phyloP scores from a whole-genome alignment of 2,329 filamentous ascomycete genomes.

The Stagonosporopsis cucurbitacearum region DNA sequence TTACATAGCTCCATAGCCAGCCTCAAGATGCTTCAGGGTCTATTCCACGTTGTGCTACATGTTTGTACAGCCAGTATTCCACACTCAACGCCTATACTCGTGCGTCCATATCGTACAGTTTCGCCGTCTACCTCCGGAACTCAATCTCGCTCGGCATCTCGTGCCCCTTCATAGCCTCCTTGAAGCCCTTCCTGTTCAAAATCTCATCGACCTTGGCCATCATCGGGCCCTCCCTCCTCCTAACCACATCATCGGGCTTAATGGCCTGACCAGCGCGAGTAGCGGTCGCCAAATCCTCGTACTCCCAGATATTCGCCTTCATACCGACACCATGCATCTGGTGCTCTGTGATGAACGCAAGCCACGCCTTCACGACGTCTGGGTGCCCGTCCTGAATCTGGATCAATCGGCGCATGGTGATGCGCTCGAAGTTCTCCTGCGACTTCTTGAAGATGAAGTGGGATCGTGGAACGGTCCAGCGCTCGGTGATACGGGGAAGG shows the following conservation, averaged over 20 bases:
- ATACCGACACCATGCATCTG: slow-evolving; percentile 96
- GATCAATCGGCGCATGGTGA: slow-evolving; percentile 83
- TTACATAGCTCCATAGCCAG: background rate
- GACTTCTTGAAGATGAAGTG: slow-evolving; percentile 97
- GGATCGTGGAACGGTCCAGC: slow-evolving; percentile 89
- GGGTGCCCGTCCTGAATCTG: slow-evolving; percentile 92
- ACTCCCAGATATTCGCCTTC: slow-evolving; percentile 98
- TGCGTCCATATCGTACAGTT: slow-evolving; percentile 12
- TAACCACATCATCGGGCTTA: slow-evolving; percentile 32
- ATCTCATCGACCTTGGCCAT: slow-evolving; percentile 48
- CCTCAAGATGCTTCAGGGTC: background rate
- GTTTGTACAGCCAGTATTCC: slow-evolving; percentile 11
- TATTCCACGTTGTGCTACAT: slow-evolving; percentile 7
- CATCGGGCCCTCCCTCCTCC: slow-evolving; percentile 42
- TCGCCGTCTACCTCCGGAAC: slow-evolving; percentile 27
- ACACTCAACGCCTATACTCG: background rate
- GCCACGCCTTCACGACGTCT: slow-evolving; percentile 87
- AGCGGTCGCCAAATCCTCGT: slow-evolving; percentile 65
- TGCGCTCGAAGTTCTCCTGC: slow-evolving; percentile 96
- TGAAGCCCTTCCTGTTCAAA: slow-evolving; percentile 36
- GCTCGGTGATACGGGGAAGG: slow-evolving; percentile 83
- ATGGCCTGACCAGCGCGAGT: slow-evolving; percentile 38
- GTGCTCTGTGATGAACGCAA: slow-evolving; percentile 90
- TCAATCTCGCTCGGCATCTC: slow-evolving; percentile 28
- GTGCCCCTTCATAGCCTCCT: slow-evolving; percentile 41